Conservation (phyloP, 345 rosid species). For the Hypericum androsaemum region DNA sequence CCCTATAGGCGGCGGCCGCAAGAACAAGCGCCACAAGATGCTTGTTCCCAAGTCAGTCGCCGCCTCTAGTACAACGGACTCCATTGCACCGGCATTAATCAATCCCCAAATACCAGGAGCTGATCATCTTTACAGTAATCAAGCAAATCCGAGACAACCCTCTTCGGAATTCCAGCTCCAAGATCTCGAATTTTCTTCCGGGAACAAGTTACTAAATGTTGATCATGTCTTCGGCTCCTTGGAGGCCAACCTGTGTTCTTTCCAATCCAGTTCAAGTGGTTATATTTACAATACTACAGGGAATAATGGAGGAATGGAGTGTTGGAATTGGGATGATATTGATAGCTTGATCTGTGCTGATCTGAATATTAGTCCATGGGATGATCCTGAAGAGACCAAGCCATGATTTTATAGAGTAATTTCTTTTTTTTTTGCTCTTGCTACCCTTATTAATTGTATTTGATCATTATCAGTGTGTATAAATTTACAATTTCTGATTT, state of each 20-base stretch:
- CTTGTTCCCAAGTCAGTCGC: constrained; percentile 8
- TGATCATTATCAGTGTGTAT: constrained; percentile 9
- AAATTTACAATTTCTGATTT: neutral
- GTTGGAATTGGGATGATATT: constrained; percentile 57
- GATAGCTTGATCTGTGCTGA: constrained; percentile 34
- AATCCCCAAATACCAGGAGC: neutral
- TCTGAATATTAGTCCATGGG: constrained; percentile 37
- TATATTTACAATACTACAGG: constrained; percentile 17
- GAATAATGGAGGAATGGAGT: constrained; percentile 9
- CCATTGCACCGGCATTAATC: neutral
- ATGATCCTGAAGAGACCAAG: constrained; percentile 32
- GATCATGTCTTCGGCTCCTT: neutral
- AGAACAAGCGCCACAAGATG: constrained; percentile 49
- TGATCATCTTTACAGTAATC: neutral
- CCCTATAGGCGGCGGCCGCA: constrained; percentile 83
- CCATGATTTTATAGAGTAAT: constrained; percentile 17
- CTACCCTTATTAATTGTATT: neutral
- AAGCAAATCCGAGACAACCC: too few species aligned
- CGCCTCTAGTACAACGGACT: constrained; percentile 2
- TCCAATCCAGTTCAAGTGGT: constrained; percentile 24
- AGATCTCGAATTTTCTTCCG: too few species aligned
- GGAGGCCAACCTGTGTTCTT: neutral
- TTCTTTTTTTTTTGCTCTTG: neutral
- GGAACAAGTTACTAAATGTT: too few species aligned
- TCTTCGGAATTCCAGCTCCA: too few species aligned